Base-by-base conservation (phyloP, 805 yeast species). In the Kodamaea sagamina region DNA sequence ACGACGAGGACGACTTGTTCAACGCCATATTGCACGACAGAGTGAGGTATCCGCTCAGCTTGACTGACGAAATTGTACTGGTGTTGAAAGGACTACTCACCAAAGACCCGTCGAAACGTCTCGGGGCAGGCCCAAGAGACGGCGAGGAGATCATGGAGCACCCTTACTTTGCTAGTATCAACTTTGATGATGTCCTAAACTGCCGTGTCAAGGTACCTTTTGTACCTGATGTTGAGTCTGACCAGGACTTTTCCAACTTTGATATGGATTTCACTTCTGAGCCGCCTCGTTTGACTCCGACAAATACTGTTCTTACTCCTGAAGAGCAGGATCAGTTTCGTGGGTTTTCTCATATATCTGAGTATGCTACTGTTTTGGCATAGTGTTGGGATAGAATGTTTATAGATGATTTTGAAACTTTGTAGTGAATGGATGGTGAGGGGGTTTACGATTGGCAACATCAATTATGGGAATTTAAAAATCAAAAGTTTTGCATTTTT, bases 21-120 rank as follows among this genome's bases (percentile, higher is more conserved):
- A 93, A 90, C 64, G 97, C 99, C 10, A 93, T 93, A 57, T 78
- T 90, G 49, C 85, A 93, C 28, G 99, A 93, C 71, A 99, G 93
- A 62, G 98, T 97, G 6, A 73, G 89, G 54, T 93, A 90, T 65
- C 99, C 98, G 25, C 88, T 93, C 50, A 93, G 89, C 61, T 92
- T 93, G 97, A 93, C 97, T 1, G 83, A 95, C 47, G 97, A 90
- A 62, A 89, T 97, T 1, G 99, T 93, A 26, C 89, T 95, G 50
- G 84, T 93, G 36, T 76, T 93, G 64, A 97, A 92, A 65, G 89
- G 92, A 34, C 75, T 93, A 51, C 73, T 93, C 51, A 88, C 96
- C 1, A 86, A 95, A 60, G 97, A 92, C 61, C 97, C 97, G 10
- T 66, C 67, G 12, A 72, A 75, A 49, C 84, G 99, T 61, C 70